These are phyloP conservation scores for Coemansia sp. DNA, from an alignment of 192 early-diverging fungal genomes.

Conservation along the genomic window DNA sequence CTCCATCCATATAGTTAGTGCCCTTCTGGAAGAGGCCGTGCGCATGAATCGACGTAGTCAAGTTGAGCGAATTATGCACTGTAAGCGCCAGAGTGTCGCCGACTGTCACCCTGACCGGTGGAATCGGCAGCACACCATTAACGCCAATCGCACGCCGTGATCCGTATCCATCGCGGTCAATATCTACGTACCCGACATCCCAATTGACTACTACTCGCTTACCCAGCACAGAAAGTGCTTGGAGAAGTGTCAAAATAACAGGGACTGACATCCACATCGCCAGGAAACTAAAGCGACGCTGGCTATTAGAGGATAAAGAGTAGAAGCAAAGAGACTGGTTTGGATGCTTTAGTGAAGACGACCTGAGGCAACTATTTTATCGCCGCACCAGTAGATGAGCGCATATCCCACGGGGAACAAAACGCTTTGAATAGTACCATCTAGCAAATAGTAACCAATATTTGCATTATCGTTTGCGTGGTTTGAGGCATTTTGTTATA, in stretches of 20 bases:
- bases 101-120: slow-evolving; percentile 9
- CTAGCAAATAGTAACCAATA: background rate
- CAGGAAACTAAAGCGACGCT: background rate
- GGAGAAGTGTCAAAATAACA: background rate
- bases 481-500: background rate
- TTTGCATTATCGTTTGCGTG: background rate
- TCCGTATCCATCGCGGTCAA: slow-evolving; percentile 65
- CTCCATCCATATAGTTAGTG: slow-evolving; percentile 68
- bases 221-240: background rate
- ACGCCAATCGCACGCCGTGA: slow-evolving; percentile 64
- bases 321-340: background rate
- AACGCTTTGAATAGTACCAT: background rate
- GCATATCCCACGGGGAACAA: background rate
- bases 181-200: slow-evolving; percentile 66
- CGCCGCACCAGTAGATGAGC: background rate
- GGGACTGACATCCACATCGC: background rate
- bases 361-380: background rate
- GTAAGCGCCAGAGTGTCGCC: slow-evolving; percentile 36
- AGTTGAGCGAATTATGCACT: slow-evolving; percentile 59
- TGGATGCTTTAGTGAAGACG: background rate
- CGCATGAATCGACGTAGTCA: slow-evolving; percentile 65
- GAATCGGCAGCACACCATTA: slow-evolving; percentile 64
- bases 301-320: background rate
- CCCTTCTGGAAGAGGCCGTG: slow-evolving; percentile 82
- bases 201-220: slow-evolving; percentile 53